Evolutionary conservation across 2,329 filamentous ascomycete species (phyloP).

Genomic region (Penicillium sp.): DNA sequence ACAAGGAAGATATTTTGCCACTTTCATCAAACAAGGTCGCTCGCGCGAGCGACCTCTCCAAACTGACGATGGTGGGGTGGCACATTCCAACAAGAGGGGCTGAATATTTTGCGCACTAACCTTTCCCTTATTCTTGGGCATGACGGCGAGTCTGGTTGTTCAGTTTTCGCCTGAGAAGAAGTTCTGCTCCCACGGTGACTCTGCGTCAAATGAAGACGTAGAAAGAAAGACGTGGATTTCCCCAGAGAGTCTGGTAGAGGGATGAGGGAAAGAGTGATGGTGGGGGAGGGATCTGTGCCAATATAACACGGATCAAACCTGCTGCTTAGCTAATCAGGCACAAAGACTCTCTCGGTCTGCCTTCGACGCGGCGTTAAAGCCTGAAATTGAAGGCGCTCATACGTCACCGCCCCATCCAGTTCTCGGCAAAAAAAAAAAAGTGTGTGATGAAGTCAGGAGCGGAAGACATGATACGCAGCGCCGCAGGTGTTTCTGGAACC

Average conservation of each 20-base stretch:
- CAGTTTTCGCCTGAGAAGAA: slow-evolving; percentile 6
- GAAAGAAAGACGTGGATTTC: slow-evolving; percentile 8
- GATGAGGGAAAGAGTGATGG: slow-evolving; percentile 11
- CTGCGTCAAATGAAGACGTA: slow-evolving; percentile 14
- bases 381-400: slow-evolving; percentile 2
- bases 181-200: slow-evolving; percentile 7
- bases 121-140: slow-evolving; percentile 99
- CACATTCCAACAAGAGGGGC: slow-evolving; percentile 22
- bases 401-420: neutral
- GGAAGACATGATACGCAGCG: neutral
- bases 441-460: neutral
- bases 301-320: slow-evolving; percentile 15
- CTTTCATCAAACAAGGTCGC: slow-evolving; percentile 1
- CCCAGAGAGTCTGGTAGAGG: slow-evolving; percentile 11
- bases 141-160: slow-evolving; percentile 45
- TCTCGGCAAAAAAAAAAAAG: slow-evolving; percentile 9
- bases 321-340: slow-evolving; percentile 22
- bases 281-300: slow-evolving; percentile 15
- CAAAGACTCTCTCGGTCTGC: slow-evolving; percentile 5
- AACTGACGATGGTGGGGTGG: slow-evolving; percentile 14
- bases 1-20: neutral
- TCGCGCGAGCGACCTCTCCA: slow-evolving; percentile 1
- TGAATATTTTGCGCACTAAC: slow-evolving; percentile 48
- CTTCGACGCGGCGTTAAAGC: slow-evolving; percentile 7
- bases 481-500: too few species aligned